Base-by-base conservation (phyloP, 2,329 filamentous ascomycete genomes). In the Diaporthe ampelina region DNA sequence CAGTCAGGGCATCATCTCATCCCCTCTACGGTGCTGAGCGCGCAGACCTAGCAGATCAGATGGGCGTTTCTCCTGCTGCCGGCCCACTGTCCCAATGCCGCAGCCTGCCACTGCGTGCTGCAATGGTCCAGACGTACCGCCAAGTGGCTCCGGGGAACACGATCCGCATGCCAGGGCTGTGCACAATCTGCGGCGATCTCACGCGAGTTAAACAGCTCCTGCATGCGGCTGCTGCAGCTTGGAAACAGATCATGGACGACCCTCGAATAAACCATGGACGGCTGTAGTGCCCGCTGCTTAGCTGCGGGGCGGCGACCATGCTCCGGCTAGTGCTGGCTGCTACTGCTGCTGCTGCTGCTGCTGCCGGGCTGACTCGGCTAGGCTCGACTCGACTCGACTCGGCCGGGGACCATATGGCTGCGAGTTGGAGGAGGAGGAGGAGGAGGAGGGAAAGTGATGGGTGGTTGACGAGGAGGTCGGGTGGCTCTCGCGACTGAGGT, bases 151-250 rank as follows among this genome's bases (percentile, higher is more conserved):
- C 56, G 69, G 69, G 69, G 69, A 61, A 71, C 13, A 21, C 32
- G 29, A 52, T 40, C 69, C 56, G 48, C 63, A 68, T 68, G 63
- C 63, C 63, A 68, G 63, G 56, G 69, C 56, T n/a, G 54, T 71
- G 69, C 69, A 29, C 32, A 71, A 52, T 61, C 57, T 48, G 43
- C 43, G 69, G 69, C 69, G 52, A 71, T 71, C 37, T 71, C 69
- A 50, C 50, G 56, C 56, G 21, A 40, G 29, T 52, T 61, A 68
- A 67, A 68, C 63, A 68, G 63, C 63, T 68, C 63, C 63, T 40
- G 32, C 63, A 54, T 71, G 69, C 56, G 56, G 69, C 43, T 52
- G 69, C 69, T 19, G 37, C 40, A 52, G 56, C 29, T 43, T 68
- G 63, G 63, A 68, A 68, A 54, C 63, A 68, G 48, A 32, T 37